Conservation (phyloP, 2,329 filamentous ascomycete genomes). For the Botrytis fragariae region DNA sequence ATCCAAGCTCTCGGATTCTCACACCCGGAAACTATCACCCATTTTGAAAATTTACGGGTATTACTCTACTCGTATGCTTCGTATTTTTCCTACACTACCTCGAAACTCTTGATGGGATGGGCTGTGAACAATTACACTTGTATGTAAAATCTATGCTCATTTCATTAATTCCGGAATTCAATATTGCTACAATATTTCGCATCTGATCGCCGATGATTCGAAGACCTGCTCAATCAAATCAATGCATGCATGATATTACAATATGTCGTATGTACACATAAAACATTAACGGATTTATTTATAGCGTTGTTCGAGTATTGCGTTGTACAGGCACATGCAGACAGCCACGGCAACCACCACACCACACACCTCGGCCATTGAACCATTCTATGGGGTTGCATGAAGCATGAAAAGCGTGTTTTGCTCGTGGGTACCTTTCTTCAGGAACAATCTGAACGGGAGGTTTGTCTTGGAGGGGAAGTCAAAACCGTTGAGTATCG, state of each 20-base stretch:
- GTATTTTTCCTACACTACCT: slow-evolving; percentile 2
- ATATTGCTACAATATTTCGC: slow-evolving; percentile 10
- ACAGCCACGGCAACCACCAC: slow-evolving; percentile 14
- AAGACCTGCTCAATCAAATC: slow-evolving; percentile 17
- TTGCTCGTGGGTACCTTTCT: slow-evolving; percentile 18
- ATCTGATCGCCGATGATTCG: slow-evolving; percentile 18
- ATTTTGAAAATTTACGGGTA: not conserved
- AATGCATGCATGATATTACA: slow-evolving; percentile 17
- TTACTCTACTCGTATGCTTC: slow-evolving; percentile 1
- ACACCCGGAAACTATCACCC: slow-evolving; percentile 11
- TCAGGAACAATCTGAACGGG: slow-evolving; percentile 13
- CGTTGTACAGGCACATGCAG: slow-evolving; percentile 12
- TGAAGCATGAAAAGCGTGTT: slow-evolving; percentile 21
- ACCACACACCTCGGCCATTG: slow-evolving; percentile 17
- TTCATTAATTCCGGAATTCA: not conserved
- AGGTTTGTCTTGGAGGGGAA: slow-evolving; percentile 16
- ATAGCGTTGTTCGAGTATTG: not conserved
- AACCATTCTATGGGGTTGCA: slow-evolving; percentile 17
- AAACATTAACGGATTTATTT: slow-evolving; percentile 11
- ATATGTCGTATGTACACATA: slow-evolving; percentile 1
- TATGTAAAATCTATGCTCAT: not conserved
- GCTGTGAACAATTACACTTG: not conserved
- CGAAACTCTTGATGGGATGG: not conserved
- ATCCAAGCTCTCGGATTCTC: slow-evolving; percentile 21
- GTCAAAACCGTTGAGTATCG: slow-evolving; percentile 20